These are phyloP conservation scores for Ophiosphaerella korrae DNA, from an alignment of 2,329 filamentous ascomycete genomes.

Conservation along the genomic window DNA sequence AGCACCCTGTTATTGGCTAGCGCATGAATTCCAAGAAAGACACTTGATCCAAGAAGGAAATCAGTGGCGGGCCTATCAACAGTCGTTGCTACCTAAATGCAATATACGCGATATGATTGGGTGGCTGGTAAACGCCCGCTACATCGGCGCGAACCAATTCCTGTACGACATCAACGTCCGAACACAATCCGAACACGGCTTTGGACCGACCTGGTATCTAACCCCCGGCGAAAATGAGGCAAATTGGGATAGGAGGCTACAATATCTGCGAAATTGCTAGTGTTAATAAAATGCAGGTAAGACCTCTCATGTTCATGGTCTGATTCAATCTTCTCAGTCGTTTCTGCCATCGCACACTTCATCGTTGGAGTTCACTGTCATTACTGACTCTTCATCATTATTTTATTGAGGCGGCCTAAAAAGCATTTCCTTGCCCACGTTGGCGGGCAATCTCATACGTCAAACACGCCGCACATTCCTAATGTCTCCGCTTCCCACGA, in stretches of 20 bases:
- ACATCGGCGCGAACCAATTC: slow-evolving; percentile 23
- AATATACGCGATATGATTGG: slow-evolving; percentile 16
- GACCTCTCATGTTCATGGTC: slow-evolving; percentile 8
- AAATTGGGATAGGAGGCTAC: slow-evolving; percentile 6
- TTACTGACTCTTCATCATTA: not conserved
- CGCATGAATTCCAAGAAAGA: slow-evolving; percentile 6
- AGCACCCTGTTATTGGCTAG: not conserved
- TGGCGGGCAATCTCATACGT: too few species aligned
- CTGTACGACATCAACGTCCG: slow-evolving; percentile 19
- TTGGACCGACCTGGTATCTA: slow-evolving; percentile 5
- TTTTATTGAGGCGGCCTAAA: not conserved
- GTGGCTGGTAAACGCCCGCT: slow-evolving; percentile 8
- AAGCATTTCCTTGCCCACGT: not conserved
- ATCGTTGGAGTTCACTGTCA: slow-evolving; percentile 3
- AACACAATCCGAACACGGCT: slow-evolving; percentile 8
- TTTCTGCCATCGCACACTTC: not conserved
- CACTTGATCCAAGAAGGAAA: slow-evolving; percentile 4
- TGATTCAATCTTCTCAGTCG: not conserved
- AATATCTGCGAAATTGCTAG: not conserved
- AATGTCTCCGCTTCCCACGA: not conserved
- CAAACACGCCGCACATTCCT: not conserved
- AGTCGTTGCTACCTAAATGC: slow-evolving; percentile 3
- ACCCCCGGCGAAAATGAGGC: slow-evolving; percentile 1
- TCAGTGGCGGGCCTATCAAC: slow-evolving; percentile 16
- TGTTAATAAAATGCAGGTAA: not conserved